A percentile compares a stretch with the other conserved stretches of the same genome.
These are phyloP conservation scores for Candida sp. DNA, from an alignment of 1,139 yeast species.

Conservation along the genomic window DNA sequence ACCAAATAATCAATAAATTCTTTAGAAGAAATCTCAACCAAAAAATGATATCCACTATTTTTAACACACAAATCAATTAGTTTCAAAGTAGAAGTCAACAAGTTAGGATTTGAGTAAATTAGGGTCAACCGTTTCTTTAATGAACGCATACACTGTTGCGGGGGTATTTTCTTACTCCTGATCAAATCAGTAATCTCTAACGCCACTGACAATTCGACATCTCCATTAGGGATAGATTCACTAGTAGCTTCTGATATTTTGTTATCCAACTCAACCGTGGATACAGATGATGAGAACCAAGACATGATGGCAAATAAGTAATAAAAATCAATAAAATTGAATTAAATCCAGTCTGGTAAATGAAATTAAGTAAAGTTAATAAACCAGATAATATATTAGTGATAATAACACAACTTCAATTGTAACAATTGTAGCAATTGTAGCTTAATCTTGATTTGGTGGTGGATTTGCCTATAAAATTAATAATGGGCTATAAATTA, in stretches of 20 bases:
- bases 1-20: conserved; percentile 82
- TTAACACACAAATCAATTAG: conserved; percentile 85
- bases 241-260: conserved; percentile 79
- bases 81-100: conserved; percentile 70
- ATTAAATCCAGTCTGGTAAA: no score
- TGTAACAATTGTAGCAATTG: no score
- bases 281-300: conserved; percentile 50
- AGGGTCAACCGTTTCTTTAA: conserved; percentile 70
- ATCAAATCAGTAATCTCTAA: conserved; percentile 88
- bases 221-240: conserved; percentile 89
- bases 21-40: conserved; percentile 74
- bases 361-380: no score
- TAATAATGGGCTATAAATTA: no score
- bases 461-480: no score
- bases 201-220: conserved; percentile 74
- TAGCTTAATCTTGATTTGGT: no score
- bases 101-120: conserved; percentile 67
- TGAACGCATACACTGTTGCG: conserved; percentile 82
- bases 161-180: conserved; percentile 76
- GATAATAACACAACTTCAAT: no score
- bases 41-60: conserved; percentile 87
- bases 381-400: no score
- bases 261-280: conserved; percentile 53
- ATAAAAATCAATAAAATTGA: no score
- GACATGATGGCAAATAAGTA: conserved; percentile 36